Percentiles rank a stretch among this genome's conserved stretches.
phyloP scores from a whole-genome alignment of 345 rosid species.

The Brassica carinata region DNA sequence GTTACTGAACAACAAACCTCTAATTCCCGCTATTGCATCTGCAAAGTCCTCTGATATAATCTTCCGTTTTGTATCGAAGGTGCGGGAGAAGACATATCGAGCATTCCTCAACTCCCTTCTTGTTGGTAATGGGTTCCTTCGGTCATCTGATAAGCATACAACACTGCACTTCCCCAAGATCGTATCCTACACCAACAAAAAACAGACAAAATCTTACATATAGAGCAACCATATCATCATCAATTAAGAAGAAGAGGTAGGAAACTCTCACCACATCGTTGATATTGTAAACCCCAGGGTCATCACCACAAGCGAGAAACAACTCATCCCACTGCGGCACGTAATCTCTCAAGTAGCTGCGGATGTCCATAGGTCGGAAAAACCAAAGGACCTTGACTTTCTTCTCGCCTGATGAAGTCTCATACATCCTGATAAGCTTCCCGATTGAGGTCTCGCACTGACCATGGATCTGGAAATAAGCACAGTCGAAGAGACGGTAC shows the following conservation, averaged over 20 bases:
- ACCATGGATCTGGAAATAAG: conserved; percentile 20
- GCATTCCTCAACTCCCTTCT: conserved; percentile 42
- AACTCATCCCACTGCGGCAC: conserved; percentile 57
- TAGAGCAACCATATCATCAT: neutral
- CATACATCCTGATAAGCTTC: conserved; percentile 52
- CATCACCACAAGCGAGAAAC: conserved; percentile 65
- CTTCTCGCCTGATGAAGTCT: conserved; percentile 47
- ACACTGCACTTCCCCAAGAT: conserved; percentile 55
- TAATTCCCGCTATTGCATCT: conserved; percentile 48
- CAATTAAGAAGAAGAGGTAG: neutral
- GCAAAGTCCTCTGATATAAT: conserved; percentile 39
- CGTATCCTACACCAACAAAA: conserved; percentile 44
- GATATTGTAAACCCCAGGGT: conserved; percentile 43
- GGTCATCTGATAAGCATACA: conserved; percentile 48
- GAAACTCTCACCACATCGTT: conserved; percentile 49
- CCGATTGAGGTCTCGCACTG: conserved; percentile 50
- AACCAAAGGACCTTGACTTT: conserved; percentile 58
- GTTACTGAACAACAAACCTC: conserved; percentile 39
- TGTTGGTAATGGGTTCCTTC: conserved; percentile 48
- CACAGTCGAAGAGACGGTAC: conserved; percentile 54
- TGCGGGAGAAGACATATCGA: conserved; percentile 47
- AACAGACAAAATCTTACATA: neutral
- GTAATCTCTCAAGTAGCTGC: conserved; percentile 43
- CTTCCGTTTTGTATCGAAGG: conserved; percentile 50
- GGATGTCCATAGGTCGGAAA: conserved; percentile 56